Evolutionary conservation across 306 rosid genomes (phyloP).

Genomic region (Benincasa hispida): DNA sequence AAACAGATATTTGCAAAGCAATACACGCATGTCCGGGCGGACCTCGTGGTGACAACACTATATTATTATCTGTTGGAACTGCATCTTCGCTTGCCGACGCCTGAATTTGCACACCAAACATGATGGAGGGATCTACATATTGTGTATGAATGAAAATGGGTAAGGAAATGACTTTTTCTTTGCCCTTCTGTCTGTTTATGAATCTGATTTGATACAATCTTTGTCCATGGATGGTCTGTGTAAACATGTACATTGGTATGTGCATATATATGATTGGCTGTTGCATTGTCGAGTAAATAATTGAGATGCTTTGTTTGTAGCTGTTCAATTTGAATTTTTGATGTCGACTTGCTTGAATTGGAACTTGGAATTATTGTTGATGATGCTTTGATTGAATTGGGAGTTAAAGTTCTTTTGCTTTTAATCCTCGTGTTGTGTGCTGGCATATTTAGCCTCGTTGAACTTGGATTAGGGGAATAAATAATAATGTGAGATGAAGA

Average conservation of each 20-base stretch:
- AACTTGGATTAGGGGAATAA: not conserved
- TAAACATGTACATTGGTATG: not conserved
- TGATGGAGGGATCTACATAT: not conserved
- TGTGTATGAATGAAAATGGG: not conserved
- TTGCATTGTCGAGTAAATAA: not conserved
- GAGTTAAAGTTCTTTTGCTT: not conserved
- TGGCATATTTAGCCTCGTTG: not conserved
- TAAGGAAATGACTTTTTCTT: not conserved
- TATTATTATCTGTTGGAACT: not conserved
- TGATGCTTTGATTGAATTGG: not conserved
- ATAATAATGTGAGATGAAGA: not conserved
- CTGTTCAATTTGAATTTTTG: not conserved
- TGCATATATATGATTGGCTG: not conserved
- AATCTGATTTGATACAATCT: not conserved
- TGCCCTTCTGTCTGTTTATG: not conserved
- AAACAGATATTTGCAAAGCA: constrained; percentile 47
- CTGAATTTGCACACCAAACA: not conserved
- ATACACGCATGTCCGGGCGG: constrained; percentile 52
- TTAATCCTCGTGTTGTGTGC: not conserved
- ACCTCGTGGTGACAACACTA: not conserved
- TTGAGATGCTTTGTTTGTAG: not conserved
- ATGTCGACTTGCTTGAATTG: not conserved
- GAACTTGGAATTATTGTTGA: not conserved
- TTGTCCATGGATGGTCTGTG: not conserved
- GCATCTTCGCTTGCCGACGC: constrained; percentile 2